Evolutionary conservation across 2,329 filamentous ascomycete genomes (phyloP), one percentile per base, ranked within the genome.

Genomic region (Claviceps africana): DNA sequence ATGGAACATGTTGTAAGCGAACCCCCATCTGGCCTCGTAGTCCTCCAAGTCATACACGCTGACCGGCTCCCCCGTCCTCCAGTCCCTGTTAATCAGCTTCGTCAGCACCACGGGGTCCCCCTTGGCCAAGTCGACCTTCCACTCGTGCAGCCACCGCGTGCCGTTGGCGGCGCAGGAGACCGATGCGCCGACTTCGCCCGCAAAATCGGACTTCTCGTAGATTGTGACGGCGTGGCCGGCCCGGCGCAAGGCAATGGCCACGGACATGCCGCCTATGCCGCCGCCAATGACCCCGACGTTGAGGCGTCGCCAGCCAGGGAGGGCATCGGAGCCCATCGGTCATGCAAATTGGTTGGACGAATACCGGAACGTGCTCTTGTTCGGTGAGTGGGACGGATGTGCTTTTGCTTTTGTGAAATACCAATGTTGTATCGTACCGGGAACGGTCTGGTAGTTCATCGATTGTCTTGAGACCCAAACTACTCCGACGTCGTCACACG

Each of bases 81-180:
- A 86, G 65, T 86, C 81, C 3, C 78, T 75, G 62, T 81, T 83
- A 67, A 86, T 85, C 50, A 86, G 72, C 59, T 81, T 81, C 64
- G 72, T 73, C 48, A 86, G 66, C 1, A 85, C 68, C 1, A 86
- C 82, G 0, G 81, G 81, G 53, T 84, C 77, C 9, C 82, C 83
- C 59, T 79, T 79, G 15, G 68, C 67, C 1, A 86, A 70, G 58
- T 86, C 78, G 1, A 86, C 79, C 0, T 70, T 70, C 83, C 83
- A 86, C 62, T 83, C 79, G 55, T 83, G 76, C 8, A 86, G 68
- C 82, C 82, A 86, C 47, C 79, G 73, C 1, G 82, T 83, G 8
- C 82, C 83, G 58, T 86, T 86, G 10, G 83, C 81, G 1, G 83
- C 83, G 58, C 82, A 85, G 0, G 77, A 82, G 0, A 85, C 74